Percentiles rank a stretch among this genome's conserved stretches.
Conservation (phyloP, 352 stramenopile species). For the Globisporangium emineosum region DNA sequence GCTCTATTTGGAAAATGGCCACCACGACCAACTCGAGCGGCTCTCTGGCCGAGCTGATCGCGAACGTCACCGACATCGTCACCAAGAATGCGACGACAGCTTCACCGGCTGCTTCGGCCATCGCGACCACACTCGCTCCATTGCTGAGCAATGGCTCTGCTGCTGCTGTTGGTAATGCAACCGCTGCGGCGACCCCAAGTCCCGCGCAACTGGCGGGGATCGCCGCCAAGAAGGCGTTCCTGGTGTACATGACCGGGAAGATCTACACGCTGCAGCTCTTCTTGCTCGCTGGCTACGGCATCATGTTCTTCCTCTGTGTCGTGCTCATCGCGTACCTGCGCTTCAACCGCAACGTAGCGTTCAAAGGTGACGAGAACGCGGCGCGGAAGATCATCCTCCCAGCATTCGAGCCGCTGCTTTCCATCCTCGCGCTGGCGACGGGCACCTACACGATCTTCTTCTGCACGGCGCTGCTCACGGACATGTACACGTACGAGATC, state of each 20-base stretch:
- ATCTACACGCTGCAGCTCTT: conserved; percentile 58
- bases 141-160: conserved; percentile 1
- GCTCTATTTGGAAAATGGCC: not conserved
- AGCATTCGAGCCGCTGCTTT: conserved; percentile 54
- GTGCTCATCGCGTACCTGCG: conserved; percentile 46
- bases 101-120: not conserved
- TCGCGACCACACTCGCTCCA: conserved; percentile 1
- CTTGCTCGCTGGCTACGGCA: conserved; percentile 47
- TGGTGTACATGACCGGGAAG: conserved; percentile 32
- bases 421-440: conserved; percentile 36
- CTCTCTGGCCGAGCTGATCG: not conserved
- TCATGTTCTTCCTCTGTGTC: conserved; percentile 54
- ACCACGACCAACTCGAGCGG: not conserved
- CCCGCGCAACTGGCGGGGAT: conserved; percentile 25
- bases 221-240: conserved; percentile 28
- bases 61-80: conserved; percentile 1
- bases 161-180: not conserved
- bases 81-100: conserved; percentile 2
- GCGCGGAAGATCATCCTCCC: conserved; percentile 63
- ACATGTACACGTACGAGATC: conserved; percentile 49
- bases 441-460: conserved; percentile 53
- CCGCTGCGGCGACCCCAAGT: conserved; percentile 25
- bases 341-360: conserved; percentile 38
- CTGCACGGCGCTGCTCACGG: conserved; percentile 31
- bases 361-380: conserved; percentile 39